A percentile compares a stretch with the other conserved stretches of the same genome.
phyloP scores from a whole-genome alignment of 257 asterid species.

The Penstemon barbatus region DNA sequence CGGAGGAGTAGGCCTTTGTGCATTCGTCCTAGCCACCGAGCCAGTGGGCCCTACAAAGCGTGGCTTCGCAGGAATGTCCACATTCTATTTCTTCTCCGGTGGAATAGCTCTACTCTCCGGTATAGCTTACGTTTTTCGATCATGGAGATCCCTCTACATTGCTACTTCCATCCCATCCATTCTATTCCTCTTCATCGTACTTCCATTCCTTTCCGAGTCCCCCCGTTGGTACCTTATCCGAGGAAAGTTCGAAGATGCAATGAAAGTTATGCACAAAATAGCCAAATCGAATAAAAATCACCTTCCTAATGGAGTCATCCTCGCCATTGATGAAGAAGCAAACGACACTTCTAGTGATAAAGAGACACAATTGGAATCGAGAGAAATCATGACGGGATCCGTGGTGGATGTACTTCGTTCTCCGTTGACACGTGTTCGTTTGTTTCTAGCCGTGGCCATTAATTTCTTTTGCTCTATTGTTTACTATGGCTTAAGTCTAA shows the following conservation, averaged over 20 bases:
- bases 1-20: slow-evolving; percentile 87
- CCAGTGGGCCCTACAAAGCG: slow-evolving; percentile 79
- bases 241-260: slow-evolving; percentile 51
- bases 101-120: slow-evolving; percentile 76
- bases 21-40: slow-evolving; percentile 87
- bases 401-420: slow-evolving; percentile 56
- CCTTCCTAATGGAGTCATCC: slow-evolving; percentile 47
- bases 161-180: slow-evolving; percentile 71
- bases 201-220: slow-evolving; percentile 79
- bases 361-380: slow-evolving; percentile 22
- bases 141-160: slow-evolving; percentile 75
- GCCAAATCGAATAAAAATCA: slow-evolving; percentile 52
- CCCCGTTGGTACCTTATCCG: slow-evolving; percentile 84
- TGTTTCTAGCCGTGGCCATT: slow-evolving; percentile 63
- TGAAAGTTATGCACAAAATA: slow-evolving; percentile 57
- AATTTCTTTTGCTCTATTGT: slow-evolving; percentile 77
- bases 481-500: slow-evolving; percentile 80
- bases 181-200: slow-evolving; percentile 43
- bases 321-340: slow-evolving; percentile 60
- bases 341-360: not conserved
- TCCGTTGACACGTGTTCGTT: slow-evolving; percentile 57
- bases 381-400: slow-evolving; percentile 55
- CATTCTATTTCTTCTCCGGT: slow-evolving; percentile 84
- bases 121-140: slow-evolving; percentile 55
- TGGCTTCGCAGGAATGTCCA: slow-evolving; percentile 83